phyloP scores from a whole-genome alignment of 306 rosid species.

The Adenanthera pavonina region DNA sequence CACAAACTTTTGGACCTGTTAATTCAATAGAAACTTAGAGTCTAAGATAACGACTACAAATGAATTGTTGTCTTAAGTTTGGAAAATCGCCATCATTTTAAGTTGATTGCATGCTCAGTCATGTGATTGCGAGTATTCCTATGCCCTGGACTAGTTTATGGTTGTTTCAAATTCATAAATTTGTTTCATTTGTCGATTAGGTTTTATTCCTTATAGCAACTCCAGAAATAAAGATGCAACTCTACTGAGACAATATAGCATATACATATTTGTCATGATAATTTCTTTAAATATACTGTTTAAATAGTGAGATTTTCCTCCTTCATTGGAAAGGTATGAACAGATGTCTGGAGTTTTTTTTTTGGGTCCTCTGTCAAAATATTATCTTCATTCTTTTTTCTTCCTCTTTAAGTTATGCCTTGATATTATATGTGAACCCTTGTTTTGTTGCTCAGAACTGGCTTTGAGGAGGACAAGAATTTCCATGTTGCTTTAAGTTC shows the following conservation, averaged over 20 bases:
- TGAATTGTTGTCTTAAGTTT: neutral
- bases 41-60: neutral
- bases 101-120: neutral
- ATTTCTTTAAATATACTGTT: constrained; percentile 28
- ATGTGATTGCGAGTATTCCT: neutral
- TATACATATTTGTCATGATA: constrained; percentile 12
- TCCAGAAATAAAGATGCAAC: neutral
- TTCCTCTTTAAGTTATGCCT: neutral
- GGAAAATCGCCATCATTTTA: neutral
- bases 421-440: constrained; percentile 35
- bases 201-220: neutral
- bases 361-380: constrained; percentile 1
- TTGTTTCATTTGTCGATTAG: neutral
- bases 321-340: neutral
- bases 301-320: constrained; percentile 17
- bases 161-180: neutral
- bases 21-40: neutral
- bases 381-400: constrained; percentile 9
- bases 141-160: neutral
- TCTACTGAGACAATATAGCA: neutral
- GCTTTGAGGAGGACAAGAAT: constrained; percentile 99
- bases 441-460: constrained; percentile 79
- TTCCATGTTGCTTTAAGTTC: constrained; percentile 95
- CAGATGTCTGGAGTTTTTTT: neutral
- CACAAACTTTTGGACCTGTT: neutral